Evolutionary conservation across 345 rosid species (phyloP), one percentile per base, ranked within the genome.

Genomic region (Rhodamnia rubescens): DNA sequence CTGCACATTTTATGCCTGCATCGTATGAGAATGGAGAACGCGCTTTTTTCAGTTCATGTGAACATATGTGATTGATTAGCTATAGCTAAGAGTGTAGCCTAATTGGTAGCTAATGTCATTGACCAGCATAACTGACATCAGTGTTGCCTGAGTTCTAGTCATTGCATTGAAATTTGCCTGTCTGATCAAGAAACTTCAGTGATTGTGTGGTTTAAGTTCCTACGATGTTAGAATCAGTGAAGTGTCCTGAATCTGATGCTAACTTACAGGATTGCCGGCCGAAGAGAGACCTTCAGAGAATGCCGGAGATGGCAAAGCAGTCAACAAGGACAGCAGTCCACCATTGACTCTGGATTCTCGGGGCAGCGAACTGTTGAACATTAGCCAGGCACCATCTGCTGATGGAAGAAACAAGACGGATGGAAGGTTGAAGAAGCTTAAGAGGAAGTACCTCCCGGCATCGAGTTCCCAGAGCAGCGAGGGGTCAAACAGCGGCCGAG

Each of bases 371-470:
- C 64, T 52, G 20, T 54, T 29, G 40, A 54, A 53, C 69, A 50
- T 52, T 61, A 51, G 85, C 44, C 81, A 61, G 75, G 26, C 82
- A 20, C 81, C 86, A 2, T 22, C 78, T 27, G 58, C 78, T 24
- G 86, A 82, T 36, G 88, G 59, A 75, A 85, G 84, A 69, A 88
- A 82, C 82, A 85, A 88, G 87, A 64, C 78, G 21, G 81, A 42
- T 26, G 69, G 90, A 32, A 85, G 85, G 85, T 82, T 53, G 89
- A 88, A 88, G 87, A 87, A 59, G 64, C 86, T 56, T 20, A 86
- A 64, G 42, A 15, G 75, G 75, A 8, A 64, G 44, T 54, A 54
- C 57, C 57, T 54, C 8, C 57, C 57, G 8, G 32, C 40, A 52
- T 82, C 75, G 44, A 64, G 42, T 10, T 82, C 56, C 52, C 83